Base-by-base conservation (phyloP, 2,329 filamentous ascomycete species). In the Diaporthe amygdali region DNA sequence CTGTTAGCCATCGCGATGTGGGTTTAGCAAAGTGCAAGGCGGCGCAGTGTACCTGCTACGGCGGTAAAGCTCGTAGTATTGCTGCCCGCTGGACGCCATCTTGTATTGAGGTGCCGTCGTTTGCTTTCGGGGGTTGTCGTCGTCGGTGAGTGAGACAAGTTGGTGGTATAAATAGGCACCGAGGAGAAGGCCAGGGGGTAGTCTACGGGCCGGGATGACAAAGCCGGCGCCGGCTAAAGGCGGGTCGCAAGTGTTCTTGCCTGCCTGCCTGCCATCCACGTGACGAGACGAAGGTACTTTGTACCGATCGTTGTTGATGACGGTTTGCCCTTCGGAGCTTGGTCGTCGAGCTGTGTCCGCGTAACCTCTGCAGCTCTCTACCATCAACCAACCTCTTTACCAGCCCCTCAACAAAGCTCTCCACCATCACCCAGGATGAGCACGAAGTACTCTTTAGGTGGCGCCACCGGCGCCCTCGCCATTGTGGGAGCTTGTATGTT, bases 61-160 rank as follows among this genome's bases (percentile, higher is more conserved):
- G 78, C 96, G 94, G 84, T 99, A 99, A 80, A 99, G 92, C 90
- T 99, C 96, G 84, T 98, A 99, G 86, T 89, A 92, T 41, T 88
- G 88, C 81, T 90, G 87, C 74, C 82, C 82, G 73, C 81, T 83
- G 59, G 84, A 82, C 71, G 88, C 84, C 83, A 88, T 88, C 74
- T 74, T 81, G 75, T 68, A 61, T 68, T 73, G 75, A 32, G 71
- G n/a, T 63, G 51, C 76, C 22, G 67, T 66, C 55, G 37, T 17
- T 71, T 22, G 47, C 61, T 71, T 46, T 73, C 75, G 54, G 76
- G 76, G 76, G 79, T 78, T 44, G 72, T 72, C 75, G 70, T 63
- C 66, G 69, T 64, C 32, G 56, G 25, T 70, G 47, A 30, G 41
- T 51, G 46, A 27, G 51, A 34, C 66, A 54, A 27, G 34, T 61